Conservation (phyloP, 1,139 yeast genomes). For the Magnusiomyces magnusii region DNA sequence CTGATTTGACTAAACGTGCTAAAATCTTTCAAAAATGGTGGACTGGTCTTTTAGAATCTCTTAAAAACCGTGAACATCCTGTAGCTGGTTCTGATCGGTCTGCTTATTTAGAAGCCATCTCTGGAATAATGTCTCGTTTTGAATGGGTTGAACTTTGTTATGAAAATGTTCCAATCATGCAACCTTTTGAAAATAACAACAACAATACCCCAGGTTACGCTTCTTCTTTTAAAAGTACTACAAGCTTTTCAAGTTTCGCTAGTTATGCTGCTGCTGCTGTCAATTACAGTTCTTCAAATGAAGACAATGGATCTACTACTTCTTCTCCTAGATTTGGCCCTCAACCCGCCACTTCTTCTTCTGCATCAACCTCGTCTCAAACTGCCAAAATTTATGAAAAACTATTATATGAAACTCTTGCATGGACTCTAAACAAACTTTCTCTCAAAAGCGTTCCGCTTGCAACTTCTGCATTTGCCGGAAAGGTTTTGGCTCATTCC, state of each 20-base stretch:
- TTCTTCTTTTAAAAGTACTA: background rate
- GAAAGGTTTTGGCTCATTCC: slow-evolving; percentile 66
- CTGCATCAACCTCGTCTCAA: slow-evolving; percentile 5
- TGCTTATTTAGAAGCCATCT: slow-evolving; percentile 67
- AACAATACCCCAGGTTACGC: background rate
- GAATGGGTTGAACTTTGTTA: slow-evolving; percentile 46
- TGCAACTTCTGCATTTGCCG: slow-evolving; percentile 64
- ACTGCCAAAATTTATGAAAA: slow-evolving; percentile 18
- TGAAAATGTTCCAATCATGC: background rate
- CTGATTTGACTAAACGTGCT: slow-evolving; percentile 24
- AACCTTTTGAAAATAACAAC: background rate
- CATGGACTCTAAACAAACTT: slow-evolving; percentile 46
- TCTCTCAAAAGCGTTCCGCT: slow-evolving; percentile 50
- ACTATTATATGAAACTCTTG: slow-evolving; percentile 47
- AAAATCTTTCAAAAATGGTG: slow-evolving; percentile 56
- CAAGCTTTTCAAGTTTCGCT: slow-evolving; percentile 1
- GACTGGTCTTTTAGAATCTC: slow-evolving; percentile 45
- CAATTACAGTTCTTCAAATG: background rate
- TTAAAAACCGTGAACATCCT: slow-evolving; percentile 31
- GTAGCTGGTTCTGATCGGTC: slow-evolving; percentile 50
- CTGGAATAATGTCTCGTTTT: slow-evolving; percentile 52
- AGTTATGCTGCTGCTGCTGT: background rate
- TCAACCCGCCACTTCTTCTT: no score
- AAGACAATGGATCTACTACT: slow-evolving; percentile 8
- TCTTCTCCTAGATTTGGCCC: slow-evolving; percentile 22